Evolutionary conservation across 176 grass and related monocot species (phyloP), one percentile per base, ranked within the genome.

Genomic region (Ensete ventricosum): DNA sequence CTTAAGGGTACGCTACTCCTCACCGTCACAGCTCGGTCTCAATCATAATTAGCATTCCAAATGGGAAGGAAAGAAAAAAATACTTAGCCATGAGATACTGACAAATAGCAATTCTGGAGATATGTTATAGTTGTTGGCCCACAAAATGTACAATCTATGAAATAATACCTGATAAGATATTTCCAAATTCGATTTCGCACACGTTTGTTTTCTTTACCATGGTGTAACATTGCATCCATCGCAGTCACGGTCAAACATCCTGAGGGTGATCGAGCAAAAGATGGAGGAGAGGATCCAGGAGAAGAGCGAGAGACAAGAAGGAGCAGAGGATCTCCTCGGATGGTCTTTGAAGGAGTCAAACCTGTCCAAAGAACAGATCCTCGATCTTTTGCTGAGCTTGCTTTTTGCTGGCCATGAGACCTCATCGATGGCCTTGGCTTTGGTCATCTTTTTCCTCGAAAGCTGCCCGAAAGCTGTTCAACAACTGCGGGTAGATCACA

Each of bases 341-440:
- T 98, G 90, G 90, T 83, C 88, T 14, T 34, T 91, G n/a, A 91
- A 84, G 53, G 82, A 93, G 11, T 89, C 88, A 3, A 87, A 82
- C 62, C 80, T 99, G 16, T 85, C 84, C 1, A 89, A 87, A 50
- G 95, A 99, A 50, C 90, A 99, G 82, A 94, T 99, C 62, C 73
- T 93, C n/a, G 95, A 99, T 80, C 90, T 99, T 11, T 77, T 99
- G 74, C 76, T 99, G 17, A 94, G 95, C 79, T 70, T 99, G 88
- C 90, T 99, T 19, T 94, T 99, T 9, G 95, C 88, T 0, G 95
- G 95, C 25, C 95, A 99, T 6, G 95, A 99, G 80, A 99, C 95
- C 5, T 99, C 95, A 22, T 99, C 94, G 21, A 91, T 85, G 80
- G 95, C 95, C 14, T 84, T 99, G 17, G 69, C 90, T 52, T 82